Conservation (phyloP, 352 stramenopile species). For the Phytophthora tubulina region DNA sequence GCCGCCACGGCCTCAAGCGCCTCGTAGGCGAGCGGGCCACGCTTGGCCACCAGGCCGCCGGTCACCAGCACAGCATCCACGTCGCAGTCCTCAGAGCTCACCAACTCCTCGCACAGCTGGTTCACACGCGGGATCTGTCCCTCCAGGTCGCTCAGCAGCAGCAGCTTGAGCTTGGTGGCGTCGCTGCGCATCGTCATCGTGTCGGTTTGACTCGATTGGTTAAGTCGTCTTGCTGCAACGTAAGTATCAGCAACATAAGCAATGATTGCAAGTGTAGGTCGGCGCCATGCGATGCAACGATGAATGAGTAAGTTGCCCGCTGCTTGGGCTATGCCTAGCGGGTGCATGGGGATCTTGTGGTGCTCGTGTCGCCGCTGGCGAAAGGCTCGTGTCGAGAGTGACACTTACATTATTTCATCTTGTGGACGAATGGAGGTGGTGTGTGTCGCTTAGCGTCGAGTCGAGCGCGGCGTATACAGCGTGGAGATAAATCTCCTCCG, state of each 20-base stretch:
- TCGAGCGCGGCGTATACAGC: conserved; percentile 16
- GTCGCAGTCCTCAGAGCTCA: conserved; percentile 71
- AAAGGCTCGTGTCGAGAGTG: conserved; percentile 10
- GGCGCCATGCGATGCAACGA: conserved; percentile 10
- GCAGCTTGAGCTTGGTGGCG: conserved; percentile 67
- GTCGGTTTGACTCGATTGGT: background rate
- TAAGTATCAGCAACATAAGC: conserved; percentile 25
- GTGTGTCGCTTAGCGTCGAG: conserved; percentile 14
- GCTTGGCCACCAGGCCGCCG: conserved; percentile 65
- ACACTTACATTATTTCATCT: conserved; percentile 15
- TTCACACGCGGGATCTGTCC: conserved; percentile 77
- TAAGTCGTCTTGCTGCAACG: conserved; percentile 1
- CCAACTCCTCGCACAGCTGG: conserved; percentile 77
- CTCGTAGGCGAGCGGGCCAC: conserved; percentile 60
- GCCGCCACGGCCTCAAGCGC: conserved; percentile 68
- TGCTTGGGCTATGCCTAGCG: conserved; percentile 22
- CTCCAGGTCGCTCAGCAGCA: conserved; percentile 78
- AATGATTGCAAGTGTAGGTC: background rate
- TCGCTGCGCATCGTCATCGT: conserved; percentile 24
- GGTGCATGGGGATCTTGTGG: conserved; percentile 5
- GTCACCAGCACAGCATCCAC: conserved; percentile 84
- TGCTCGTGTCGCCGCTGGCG: background rate
- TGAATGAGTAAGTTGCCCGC: background rate
- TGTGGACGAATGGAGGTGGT: conserved; percentile 13
- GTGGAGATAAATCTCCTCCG: background rate